phyloP scores from a whole-genome alignment of 306 rosid species.

The Albizia julibrissin region DNA sequence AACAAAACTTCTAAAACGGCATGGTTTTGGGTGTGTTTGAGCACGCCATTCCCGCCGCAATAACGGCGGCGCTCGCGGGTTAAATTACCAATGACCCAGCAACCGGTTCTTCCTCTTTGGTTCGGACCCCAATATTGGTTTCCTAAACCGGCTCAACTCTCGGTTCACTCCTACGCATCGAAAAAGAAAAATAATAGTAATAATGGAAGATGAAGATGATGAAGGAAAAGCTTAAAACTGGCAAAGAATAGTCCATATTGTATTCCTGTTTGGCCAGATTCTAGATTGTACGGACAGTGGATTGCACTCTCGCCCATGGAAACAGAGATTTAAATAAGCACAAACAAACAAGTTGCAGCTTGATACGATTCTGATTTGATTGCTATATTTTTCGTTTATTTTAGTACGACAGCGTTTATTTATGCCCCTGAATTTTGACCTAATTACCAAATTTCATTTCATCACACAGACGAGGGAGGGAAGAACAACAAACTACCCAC shows the following conservation, averaged over 20 bases:
- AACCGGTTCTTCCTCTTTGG: constrained; percentile 13
- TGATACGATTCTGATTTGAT: constrained; percentile 42
- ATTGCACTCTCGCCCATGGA: constrained; percentile 36
- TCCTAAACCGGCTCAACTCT: constrained; percentile 45
- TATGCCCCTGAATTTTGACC: constrained; percentile 6
- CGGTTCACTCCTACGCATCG: constrained; percentile 26
- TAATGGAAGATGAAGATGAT: background rate
- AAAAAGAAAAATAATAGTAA: background rate
- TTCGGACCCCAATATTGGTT: background rate
- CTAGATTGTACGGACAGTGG: constrained; percentile 49
- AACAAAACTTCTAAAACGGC: constrained; percentile 33
- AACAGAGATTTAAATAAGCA: constrained; percentile 37
- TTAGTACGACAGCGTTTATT: background rate
- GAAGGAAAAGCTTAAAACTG: background rate
- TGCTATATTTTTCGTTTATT: constrained; percentile 33
- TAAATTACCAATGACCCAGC: constrained; percentile 25
- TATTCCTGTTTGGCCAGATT: constrained; percentile 36
- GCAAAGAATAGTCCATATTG: background rate
- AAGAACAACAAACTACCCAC: constrained; percentile 40
- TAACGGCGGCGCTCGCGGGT: constrained; percentile 55
- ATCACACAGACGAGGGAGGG: background rate
- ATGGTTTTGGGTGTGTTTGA: constrained; percentile 6
- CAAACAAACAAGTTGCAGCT: constrained; percentile 40
- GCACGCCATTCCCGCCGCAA: constrained; percentile 79
- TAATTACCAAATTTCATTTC: constrained; percentile 38